Evolutionary conservation across 2,329 filamentous ascomycete genomes (phyloP).

Genomic region (Fusarium pilosicola): DNA sequence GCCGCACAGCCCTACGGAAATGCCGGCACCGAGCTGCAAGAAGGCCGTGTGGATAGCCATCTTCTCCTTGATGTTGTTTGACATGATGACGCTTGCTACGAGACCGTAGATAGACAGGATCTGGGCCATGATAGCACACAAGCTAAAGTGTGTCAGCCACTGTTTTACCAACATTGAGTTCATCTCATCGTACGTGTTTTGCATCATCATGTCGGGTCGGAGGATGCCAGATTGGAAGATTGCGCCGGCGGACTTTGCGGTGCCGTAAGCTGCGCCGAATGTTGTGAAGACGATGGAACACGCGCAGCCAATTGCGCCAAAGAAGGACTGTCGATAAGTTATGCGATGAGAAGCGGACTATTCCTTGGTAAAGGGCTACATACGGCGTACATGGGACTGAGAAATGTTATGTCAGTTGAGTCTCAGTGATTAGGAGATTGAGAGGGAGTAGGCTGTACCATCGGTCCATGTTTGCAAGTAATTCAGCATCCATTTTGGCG

Average conservation of each 20-base stretch:
- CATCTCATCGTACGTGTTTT: constrained; percentile 49
- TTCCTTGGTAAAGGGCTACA: constrained; percentile 26
- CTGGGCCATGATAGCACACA: constrained; percentile 60
- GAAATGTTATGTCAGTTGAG: not conserved
- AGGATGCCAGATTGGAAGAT: constrained; percentile 57
- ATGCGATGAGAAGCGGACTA: not conserved
- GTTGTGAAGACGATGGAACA: constrained; percentile 63
- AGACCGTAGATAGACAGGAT: constrained; percentile 60
- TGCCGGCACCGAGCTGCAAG: constrained; percentile 56
- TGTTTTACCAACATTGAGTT: not conserved
- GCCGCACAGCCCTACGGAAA: constrained; percentile 56
- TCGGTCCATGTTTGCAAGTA: constrained; percentile 49
- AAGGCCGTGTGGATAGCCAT: constrained; percentile 57
- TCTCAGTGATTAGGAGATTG: not conserved
- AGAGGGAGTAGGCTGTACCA: constrained; percentile 43
- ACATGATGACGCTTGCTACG: constrained; percentile 57
- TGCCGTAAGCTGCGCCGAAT: constrained; percentile 58
- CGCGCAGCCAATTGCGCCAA: constrained; percentile 54
- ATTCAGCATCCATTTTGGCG: constrained; percentile 45
- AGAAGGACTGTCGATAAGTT: constrained; percentile 49
- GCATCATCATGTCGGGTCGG: constrained; percentile 57
- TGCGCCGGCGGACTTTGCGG: constrained; percentile 54
- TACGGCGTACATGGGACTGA: constrained; percentile 58
- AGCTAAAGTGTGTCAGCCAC: constrained; percentile 35
- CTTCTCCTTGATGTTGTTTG: constrained; percentile 52